Evolutionary conservation across 73 alveolate genomes (phyloP), one percentile per base, ranked within the genome.

Genomic region (Blepharisma stoltei): DNA sequence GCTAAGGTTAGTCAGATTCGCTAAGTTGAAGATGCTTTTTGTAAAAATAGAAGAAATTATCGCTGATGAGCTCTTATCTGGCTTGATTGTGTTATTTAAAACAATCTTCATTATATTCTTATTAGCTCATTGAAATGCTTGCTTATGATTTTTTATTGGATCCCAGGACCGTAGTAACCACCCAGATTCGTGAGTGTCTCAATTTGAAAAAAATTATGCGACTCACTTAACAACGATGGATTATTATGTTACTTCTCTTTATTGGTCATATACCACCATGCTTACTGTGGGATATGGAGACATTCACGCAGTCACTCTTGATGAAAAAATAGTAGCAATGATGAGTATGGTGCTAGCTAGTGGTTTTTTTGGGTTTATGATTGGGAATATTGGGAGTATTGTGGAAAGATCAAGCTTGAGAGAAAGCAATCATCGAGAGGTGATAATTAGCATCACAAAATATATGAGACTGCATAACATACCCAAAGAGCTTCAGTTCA

Each of bases 251-350:
- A 60, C 73, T 60, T 18, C 73, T 0, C 73, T 60, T 60, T 60
- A 60, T 60, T 60, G 73, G 73, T n/a, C 73, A 14, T 60, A 14
- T 60, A 60, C 73, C 3, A 60, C 73, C 14, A 60, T 60, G 73
- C 14, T 71, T 9, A 46, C 81, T 18, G 81, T 71, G 32, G 81
- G 81, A 1, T 71, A 71, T 45, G 81, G 81, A 5, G 81, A 71
- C 70, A 43, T 71, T 32, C 21, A 32, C n/a, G 66, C 81, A 2
- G 46, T 14, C 47, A 60, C 14, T 38, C 73, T 38, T 20, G 14
- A 8, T 14, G 73, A 60, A 60, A 60, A 14, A 38, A 25, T 25
- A 14, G 73, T 60, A 25, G 23, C 73, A 18, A 11, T 60, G 18
- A 60, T n/a, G 14, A 14, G 73, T 38, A 60, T 60, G 73, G 37